Conservation (phyloP, 164 flowering plant genomes). For the Cinnamomum micranthum region DNA sequence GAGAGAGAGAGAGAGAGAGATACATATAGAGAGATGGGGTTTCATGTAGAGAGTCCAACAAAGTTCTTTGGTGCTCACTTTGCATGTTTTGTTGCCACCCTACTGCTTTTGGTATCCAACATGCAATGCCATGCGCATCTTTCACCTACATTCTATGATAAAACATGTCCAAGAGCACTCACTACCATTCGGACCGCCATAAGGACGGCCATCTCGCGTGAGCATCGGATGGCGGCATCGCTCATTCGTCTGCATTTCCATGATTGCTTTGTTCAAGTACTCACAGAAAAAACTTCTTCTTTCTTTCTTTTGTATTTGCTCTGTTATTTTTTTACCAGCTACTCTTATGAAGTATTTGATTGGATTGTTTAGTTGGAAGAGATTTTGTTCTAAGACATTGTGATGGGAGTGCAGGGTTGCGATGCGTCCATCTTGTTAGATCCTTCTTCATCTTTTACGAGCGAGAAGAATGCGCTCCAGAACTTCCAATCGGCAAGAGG, state of each 20-base stretch:
- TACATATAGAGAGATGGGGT: neutral
- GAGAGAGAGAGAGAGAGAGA: no score
- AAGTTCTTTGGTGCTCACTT: neutral
- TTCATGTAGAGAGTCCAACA: neutral
- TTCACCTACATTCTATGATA: conserved; percentile 1
- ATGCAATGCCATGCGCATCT: conserved; percentile 2
- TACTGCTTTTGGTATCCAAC: neutral
- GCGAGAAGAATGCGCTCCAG: conserved; percentile 29
- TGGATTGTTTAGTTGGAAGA: no score
- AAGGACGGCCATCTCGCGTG: neutral
- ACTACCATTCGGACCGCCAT: conserved; percentile 3
- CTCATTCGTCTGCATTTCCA: conserved; percentile 31
- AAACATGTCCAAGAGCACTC: neutral
- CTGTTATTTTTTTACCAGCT: neutral
- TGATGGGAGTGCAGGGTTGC: conserved; percentile 26
- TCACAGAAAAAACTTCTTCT: no score
- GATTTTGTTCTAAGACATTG: neutral
- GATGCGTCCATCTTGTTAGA: conserved; percentile 35
- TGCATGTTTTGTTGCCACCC: neutral
- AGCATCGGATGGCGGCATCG: conserved; percentile 24
- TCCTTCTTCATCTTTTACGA: conserved; percentile 21
- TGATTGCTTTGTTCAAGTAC: conserved; percentile 34
- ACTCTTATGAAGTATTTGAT: no score
- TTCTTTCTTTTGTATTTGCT: neutral
- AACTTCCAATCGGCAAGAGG: conserved; percentile 29